phyloP scores from a whole-genome alignment of 768 basidiomycete species.

The Tubosaeta brunneosetosa region DNA sequence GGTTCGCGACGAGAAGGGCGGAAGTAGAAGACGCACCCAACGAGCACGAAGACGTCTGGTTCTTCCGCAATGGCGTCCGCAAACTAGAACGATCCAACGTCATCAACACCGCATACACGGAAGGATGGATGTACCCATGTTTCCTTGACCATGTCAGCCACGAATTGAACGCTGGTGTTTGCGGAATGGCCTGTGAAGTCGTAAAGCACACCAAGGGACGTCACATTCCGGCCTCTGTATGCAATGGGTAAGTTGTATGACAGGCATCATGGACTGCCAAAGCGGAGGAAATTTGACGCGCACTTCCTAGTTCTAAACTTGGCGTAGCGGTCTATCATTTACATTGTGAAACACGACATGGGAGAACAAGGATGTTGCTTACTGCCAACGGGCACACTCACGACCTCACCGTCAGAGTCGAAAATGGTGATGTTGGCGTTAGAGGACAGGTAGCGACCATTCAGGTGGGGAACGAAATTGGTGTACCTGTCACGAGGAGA shows the following conservation, averaged over 20 bases:
- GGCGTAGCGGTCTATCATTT: slow-evolving; percentile 45
- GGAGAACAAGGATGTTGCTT: slow-evolving; percentile 7
- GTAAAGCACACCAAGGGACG: slow-evolving; percentile 74
- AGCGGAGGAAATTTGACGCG: slow-evolving; percentile 12
- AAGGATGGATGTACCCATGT: slow-evolving; percentile 51
- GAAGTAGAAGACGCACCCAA: slow-evolving; percentile 41
- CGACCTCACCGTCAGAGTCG: slow-evolving; percentile 33
- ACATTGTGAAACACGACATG: slow-evolving; percentile 23
- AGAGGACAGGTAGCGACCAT: slow-evolving; percentile 74
- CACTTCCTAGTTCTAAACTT: slow-evolving; percentile 76
- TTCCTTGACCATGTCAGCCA: slow-evolving; percentile 74
- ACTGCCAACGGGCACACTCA: slow-evolving; percentile 45
- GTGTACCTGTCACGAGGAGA: slow-evolving; percentile 39
- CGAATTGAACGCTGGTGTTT: slow-evolving; percentile 72
- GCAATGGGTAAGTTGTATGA: not conserved
- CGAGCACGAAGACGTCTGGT: slow-evolving; percentile 78
- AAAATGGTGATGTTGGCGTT: slow-evolving; percentile 81
- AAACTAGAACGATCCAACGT: slow-evolving; percentile 46
- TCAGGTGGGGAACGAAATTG: slow-evolving; percentile 62
- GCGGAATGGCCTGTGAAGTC: slow-evolving; percentile 68
- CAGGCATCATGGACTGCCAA: not conserved
- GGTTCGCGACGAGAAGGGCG: not conserved
- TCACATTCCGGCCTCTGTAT: slow-evolving; percentile 61
- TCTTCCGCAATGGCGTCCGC: slow-evolving; percentile 69
- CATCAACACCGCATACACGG: not conserved